Evolutionary conservation across 371 early-diverging fungal species (phyloP).

Genomic region (Mortierella polycephala): DNA sequence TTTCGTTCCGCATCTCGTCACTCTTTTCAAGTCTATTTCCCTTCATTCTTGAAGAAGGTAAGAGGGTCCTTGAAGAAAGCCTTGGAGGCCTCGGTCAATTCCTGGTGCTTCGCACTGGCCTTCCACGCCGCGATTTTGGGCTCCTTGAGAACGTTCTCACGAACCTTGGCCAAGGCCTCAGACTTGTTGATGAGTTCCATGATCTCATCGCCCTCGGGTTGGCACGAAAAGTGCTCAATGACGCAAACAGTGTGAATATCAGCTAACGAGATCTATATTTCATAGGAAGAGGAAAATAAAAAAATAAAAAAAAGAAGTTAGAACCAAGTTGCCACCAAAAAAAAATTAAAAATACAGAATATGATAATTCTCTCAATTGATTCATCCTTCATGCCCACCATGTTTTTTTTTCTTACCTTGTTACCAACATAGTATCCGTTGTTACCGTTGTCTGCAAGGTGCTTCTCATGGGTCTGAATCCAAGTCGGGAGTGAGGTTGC

Average conservation of each 20-base stretch:
- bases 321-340: too few species aligned
- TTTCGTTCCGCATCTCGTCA: too few species aligned
- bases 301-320: neutral
- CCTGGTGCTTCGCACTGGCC: constrained; percentile 8
- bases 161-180: constrained; percentile 18
- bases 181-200: constrained; percentile 23
- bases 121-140: constrained; percentile 39
- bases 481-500: constrained; percentile 3
- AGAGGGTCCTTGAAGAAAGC: constrained; percentile 26
- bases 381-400: too few species aligned
- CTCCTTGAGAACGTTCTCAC: constrained; percentile 23
- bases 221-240: constrained; percentile 21
- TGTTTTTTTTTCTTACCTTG: constrained; percentile 11
- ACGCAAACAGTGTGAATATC: constrained; percentile 35
- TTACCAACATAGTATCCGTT: constrained; percentile 45
- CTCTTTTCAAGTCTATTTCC: neutral
- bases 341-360: too few species aligned
- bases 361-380: too few species aligned
- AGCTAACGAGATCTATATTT: constrained; percentile 31
- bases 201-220: constrained; percentile 11
- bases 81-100: neutral
- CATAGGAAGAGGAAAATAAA: neutral
- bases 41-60: neutral
- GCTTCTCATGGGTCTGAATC: constrained; percentile 26
- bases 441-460: constrained; percentile 43